A percentile compares a stretch with the other conserved stretches of the same genome.
Evolutionary conservation across 2,329 filamentous ascomycete species (phyloP).

Genomic region (Fusarium armeniacum): DNA sequence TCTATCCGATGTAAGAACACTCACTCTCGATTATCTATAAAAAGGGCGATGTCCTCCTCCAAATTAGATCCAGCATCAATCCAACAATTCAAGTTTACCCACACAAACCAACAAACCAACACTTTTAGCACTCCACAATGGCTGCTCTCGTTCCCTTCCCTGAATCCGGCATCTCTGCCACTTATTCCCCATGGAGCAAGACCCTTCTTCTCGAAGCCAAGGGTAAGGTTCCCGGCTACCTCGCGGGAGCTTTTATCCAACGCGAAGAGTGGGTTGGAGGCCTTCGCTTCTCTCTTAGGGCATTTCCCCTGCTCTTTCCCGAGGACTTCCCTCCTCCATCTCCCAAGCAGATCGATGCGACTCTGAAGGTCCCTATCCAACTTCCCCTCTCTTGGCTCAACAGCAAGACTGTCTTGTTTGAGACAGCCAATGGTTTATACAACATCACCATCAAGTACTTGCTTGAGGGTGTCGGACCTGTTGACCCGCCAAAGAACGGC

Average conservation of each 20-base stretch:
- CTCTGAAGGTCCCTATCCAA: neutral
- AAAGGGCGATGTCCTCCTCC: neutral
- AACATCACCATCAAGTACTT: neutral
- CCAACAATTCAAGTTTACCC: neutral
- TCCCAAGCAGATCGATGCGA: neutral
- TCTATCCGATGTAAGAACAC: rapidly evolving
- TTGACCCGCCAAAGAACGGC: neutral
- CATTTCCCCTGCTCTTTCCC: neutral
- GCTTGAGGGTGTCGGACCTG: neutral
- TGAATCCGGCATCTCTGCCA: neutral
- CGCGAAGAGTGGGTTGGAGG: neutral
- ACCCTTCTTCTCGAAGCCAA: neutral
- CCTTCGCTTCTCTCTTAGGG: neutral
- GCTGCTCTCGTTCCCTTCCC: neutral
- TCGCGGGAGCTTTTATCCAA: neutral
- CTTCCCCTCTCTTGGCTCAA: neutral
- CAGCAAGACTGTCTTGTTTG: neutral
- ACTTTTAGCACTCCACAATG: neutral
- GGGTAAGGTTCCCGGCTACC: neutral
- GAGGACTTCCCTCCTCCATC: neutral
- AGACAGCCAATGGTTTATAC: neutral
- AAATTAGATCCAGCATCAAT: neutral
- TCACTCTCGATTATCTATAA: neutral
- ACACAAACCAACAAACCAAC: neutral
- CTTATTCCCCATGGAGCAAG: neutral